phyloP scores from a whole-genome alignment of 2,329 filamentous ascomycete genomes.

The Diplodia seriata region DNA sequence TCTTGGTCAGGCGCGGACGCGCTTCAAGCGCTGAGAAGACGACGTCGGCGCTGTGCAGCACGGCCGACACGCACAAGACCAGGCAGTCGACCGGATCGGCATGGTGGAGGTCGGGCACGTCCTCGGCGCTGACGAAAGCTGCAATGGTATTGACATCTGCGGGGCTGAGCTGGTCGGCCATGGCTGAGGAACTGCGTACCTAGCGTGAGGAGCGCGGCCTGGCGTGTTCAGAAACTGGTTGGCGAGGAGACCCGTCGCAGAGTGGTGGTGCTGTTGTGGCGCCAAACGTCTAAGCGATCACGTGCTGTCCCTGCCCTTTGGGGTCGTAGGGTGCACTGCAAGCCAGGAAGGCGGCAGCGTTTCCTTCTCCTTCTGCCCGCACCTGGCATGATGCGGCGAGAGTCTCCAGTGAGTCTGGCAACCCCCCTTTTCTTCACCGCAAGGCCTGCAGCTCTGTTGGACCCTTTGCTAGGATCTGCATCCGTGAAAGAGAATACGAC shows the following conservation, averaged over 20 bases:
- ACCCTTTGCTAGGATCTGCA: background rate
- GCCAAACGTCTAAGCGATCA: conserved; percentile 9
- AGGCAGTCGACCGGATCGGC: conserved; percentile 46
- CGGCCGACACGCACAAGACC: conserved; percentile 51
- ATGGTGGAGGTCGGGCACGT: conserved; percentile 37
- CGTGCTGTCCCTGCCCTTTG: conserved; percentile 1
- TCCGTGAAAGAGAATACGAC: background rate
- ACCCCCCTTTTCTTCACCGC: background rate
- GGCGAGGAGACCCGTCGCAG: background rate
- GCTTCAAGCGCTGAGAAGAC: conserved; percentile 46
- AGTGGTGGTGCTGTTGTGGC: background rate
- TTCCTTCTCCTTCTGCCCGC: too few species aligned
- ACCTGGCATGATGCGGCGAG: too few species aligned
- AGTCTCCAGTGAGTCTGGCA: too few species aligned
- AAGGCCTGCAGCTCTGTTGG: background rate
- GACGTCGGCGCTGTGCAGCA: conserved; percentile 46
- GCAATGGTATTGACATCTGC: conserved; percentile 43
- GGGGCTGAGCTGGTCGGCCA: conserved; percentile 4
- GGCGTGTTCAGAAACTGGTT: background rate
- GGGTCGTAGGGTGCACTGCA: too few species aligned
- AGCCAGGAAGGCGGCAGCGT: too few species aligned
- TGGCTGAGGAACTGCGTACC: background rate
- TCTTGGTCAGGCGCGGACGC: conserved; percentile 43
- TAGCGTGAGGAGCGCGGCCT: background rate
- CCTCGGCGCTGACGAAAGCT: conserved; percentile 41